Percentiles rank a stretch among this genome's conserved stretches.
These are phyloP conservation scores for Globisporangium orthogonon DNA, from an alignment of 352 stramenopile genomes.

Conservation along the genomic window DNA sequence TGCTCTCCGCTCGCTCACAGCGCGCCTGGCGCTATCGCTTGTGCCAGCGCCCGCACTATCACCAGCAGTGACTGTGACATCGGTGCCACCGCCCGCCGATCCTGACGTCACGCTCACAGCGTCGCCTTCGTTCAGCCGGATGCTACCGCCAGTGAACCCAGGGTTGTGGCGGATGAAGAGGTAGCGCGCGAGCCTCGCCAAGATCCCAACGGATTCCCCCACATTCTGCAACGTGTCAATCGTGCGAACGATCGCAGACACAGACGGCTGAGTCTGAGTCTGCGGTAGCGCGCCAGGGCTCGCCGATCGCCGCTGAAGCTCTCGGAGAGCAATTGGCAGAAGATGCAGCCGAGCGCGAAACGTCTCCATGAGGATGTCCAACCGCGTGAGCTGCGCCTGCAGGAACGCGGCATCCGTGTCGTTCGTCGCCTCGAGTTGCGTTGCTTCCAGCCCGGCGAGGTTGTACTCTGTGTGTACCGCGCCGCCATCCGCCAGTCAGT, in stretches of 20 bases:
- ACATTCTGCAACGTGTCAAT: slow-evolving; percentile 54
- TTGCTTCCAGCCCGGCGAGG: slow-evolving; percentile 12
- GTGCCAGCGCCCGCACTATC: neutral
- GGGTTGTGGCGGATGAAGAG: slow-evolving; percentile 38
- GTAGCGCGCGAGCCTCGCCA: slow-evolving; percentile 41
- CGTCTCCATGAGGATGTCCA: slow-evolving; percentile 35
- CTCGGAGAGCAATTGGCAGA: slow-evolving; percentile 36
- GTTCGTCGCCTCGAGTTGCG: slow-evolving; percentile 7
- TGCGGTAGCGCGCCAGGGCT: neutral
- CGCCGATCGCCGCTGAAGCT: slow-evolving; percentile 14
- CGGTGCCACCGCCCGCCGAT: neutral
- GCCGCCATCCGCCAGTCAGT: neutral
- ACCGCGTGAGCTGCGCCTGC: slow-evolving; percentile 43
- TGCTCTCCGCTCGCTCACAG: slow-evolving; percentile 4
- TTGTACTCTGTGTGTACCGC: slow-evolving; percentile 10
- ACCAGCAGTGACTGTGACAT: neutral
- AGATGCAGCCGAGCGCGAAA: slow-evolving; percentile 44
- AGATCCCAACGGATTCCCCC: slow-evolving; percentile 40
- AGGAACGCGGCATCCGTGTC: slow-evolving; percentile 24
- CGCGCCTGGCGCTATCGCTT: slow-evolving; percentile 1
- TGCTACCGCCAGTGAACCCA: slow-evolving; percentile 2
- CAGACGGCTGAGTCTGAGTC: neutral
- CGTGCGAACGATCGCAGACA: slow-evolving; percentile 26
- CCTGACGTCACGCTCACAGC: slow-evolving; percentile 1
- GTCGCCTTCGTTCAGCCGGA: slow-evolving; percentile 6